Evolutionary conservation across 768 basidiomycete species (phyloP), one percentile per base, ranked within the genome.

Genomic region (Auriculariales sp.): DNA sequence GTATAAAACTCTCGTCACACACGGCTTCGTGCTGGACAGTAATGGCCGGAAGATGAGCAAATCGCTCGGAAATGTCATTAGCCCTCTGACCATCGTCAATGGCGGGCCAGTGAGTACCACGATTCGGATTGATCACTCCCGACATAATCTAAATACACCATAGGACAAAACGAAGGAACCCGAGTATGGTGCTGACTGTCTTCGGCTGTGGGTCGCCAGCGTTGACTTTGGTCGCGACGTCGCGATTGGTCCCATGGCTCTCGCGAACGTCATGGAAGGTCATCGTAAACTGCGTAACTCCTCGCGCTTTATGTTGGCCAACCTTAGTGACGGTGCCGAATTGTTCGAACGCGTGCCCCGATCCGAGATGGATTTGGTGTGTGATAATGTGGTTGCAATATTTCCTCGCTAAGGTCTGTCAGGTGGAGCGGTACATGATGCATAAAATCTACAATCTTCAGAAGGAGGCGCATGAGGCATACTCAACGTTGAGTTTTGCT

Each of bases 21-120:
- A 99, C 61, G 95, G 94, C 0, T 94, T 99, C 80, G 88, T 95
- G 3, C 74, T 97, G 4, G 95, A 98, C 57, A 79, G 89, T 60
- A 66, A 73, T 11, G 92, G 91, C 2, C 81, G 68, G 91, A 78
- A 90, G 67, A 99, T 99, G 94, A 97, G 93, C 76, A 99, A 99
- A 69, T 91, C 87, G 1, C 62, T 87, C 7, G 94, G 94, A 0
- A 99, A 99, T 58, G 80, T 95, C 24, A 64, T 93, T 46, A 88
- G 82, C 57, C 94, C 94, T 0, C 67, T 86, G 69, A 77, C 76
- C 0, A 70, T 98, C 51, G 77, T 95, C 25, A 61, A 79, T 51
- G 94, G 91, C 19, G 83, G 82, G 17, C 64, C 74, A 66, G 90
- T 92, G 54, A 11, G 73, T 64, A 28, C 14, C 7, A 7, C 6